These are phyloP conservation scores for Metarhizium robertsii DNA, from an alignment of 2,329 filamentous ascomycete species.

Conservation along the genomic window DNA sequence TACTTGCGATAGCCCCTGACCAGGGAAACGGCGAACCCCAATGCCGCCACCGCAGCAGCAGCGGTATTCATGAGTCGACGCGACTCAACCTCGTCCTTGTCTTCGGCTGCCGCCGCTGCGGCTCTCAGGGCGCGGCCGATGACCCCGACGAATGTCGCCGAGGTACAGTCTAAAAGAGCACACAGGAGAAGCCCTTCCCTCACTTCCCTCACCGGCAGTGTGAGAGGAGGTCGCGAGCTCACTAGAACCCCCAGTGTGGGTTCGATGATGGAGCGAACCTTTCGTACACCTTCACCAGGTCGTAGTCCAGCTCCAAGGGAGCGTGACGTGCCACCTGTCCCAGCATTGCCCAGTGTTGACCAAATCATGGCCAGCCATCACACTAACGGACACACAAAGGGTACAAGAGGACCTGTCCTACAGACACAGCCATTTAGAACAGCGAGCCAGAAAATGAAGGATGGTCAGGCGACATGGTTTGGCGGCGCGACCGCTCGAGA, in stretches of 20 bases:
- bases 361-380: constrained; percentile 15
- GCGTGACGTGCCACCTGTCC: constrained; percentile 61
- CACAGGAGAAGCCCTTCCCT: constrained; percentile 61
- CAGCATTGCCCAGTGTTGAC: constrained; percentile 52
- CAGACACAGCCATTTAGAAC: constrained; percentile 41
- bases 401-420: constrained; percentile 29
- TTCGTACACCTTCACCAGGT: constrained; percentile 63
- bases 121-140: constrained; percentile 71
- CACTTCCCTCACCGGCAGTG: constrained; percentile 53
- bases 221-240: constrained; percentile 34
- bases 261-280: constrained; percentile 85
- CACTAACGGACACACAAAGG: constrained; percentile 17
- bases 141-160: constrained; percentile 68
- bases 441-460: constrained; percentile 41
- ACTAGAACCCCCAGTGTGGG: constrained; percentile 59
- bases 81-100: constrained; percentile 58
- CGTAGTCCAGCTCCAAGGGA: constrained; percentile 30
- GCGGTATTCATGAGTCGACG: constrained; percentile 65
- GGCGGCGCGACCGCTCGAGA: constrained; percentile 34
- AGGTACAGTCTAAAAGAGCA: constrained; percentile 83
- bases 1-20: constrained; percentile 46
- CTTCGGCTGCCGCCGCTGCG: constrained; percentile 77
- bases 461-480: constrained; percentile 39
- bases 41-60: constrained; percentile 70
- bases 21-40: constrained; percentile 55